Evolutionary conservation across 2,329 filamentous ascomycete species (phyloP), one percentile per base, ranked within the genome.

Genomic region (Arthrobotrys megalospora): DNA sequence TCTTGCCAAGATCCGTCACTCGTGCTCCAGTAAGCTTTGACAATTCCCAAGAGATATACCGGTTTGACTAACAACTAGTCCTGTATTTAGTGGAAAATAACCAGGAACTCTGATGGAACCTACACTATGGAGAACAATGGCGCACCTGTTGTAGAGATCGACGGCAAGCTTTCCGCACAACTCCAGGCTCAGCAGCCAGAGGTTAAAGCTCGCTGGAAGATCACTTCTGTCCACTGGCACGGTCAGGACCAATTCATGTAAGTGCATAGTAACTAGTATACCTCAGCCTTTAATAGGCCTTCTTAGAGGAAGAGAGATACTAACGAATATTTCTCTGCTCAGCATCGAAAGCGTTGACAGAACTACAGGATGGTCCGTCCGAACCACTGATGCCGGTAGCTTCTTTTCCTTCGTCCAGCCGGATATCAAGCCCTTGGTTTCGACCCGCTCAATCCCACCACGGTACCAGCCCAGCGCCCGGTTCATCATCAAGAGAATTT

Each of bases 391-490:
- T 1, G 70, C 32, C 14, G 63, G n/a, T 6, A 45, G 19, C 63
- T 24, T 53, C 32, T 66, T 60, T 19, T 63, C 69, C 21, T 73
- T 73, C 21, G 69, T 73, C 7, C 36, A 73, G 69, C 58, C 60
- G 6, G 38, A 73, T 10, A 43, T 73, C n/a, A 16, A 45, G 41
- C 58, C 69, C 34, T 63, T 75, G 52, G 36, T 41, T 28, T 68
- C 70, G n/a, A 68, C 70, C 32, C 70, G 70, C 14, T 75, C 70
- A 6, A 14, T 67, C 16, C 70, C 70, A 62, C 63, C 70, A 75
- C 50, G 63, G 16, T 75, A 75, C 50, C 24, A 64, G 10, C 3
- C 52, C 6, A 52, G 28, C 34, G 70, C 65, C 21, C 70, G 70
- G 45, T 75, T 75, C 62, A 55, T 75, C 34, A 62, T 75, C 60